Percentiles rank a stretch among this genome's conserved stretches.
These are phyloP conservation scores for Mimosa pudica DNA, from an alignment of 306 rosid species.

Conservation along the genomic window DNA sequence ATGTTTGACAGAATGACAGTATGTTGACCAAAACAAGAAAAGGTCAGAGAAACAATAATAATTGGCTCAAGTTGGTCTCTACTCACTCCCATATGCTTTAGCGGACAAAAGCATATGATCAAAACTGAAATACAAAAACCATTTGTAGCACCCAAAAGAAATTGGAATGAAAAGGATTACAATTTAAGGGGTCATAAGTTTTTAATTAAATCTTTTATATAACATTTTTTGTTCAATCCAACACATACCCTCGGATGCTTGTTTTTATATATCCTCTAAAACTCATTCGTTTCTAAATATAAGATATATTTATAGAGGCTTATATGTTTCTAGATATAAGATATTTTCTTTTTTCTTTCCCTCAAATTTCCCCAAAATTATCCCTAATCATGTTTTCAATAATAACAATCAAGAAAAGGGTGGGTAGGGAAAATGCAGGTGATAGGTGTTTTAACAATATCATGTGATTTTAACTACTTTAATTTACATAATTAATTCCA, in stretches of 20 bases:
- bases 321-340: too few species aligned
- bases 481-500: too few species aligned
- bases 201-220: not conserved
- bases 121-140: not conserved
- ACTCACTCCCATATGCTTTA: not conserved
- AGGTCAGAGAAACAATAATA: not conserved
- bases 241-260: not conserved
- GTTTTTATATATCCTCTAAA: not conserved
- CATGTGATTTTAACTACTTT: too few species aligned
- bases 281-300: too few species aligned
- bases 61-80: not conserved
- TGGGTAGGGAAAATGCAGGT: too few species aligned
- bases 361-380: too few species aligned
- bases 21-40: not conserved
- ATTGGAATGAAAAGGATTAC: not conserved
- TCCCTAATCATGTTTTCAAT: too few species aligned
- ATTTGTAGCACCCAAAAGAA: not conserved
- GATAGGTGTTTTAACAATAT: too few species aligned
- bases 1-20: not conserved
- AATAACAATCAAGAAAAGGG: too few species aligned
- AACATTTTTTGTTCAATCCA: not conserved
- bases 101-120: not conserved
- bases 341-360: too few species aligned
- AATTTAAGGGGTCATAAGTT: not conserved
- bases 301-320: too few species aligned